These are phyloP conservation scores for Sporothrix brunneoviolacea DNA, from an alignment of 2,329 filamentous ascomycete genomes.

Conservation along the genomic window DNA sequence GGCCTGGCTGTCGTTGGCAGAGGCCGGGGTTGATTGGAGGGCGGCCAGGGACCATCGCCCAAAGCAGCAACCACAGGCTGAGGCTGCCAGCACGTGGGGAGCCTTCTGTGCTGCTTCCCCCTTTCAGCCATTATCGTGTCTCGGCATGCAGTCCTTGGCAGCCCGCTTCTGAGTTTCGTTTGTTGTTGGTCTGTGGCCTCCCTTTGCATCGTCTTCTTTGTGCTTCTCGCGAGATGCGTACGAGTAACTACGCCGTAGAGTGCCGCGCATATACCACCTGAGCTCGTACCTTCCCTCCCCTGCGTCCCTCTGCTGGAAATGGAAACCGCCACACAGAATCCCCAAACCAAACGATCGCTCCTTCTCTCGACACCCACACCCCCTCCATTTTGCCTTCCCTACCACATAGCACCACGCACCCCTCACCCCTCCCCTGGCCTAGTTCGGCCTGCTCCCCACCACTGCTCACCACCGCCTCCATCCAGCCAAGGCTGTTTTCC, in stretches of 20 bases:
- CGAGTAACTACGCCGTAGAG: no score
- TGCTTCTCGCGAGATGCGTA: no score
- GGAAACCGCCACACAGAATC: no score
- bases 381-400: no score
- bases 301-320: no score
- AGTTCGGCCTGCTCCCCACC: conserved; percentile 4
- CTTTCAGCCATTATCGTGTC: neutral
- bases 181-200: no score
- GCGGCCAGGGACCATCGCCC: neutral
- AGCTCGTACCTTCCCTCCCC: no score
- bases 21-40: neutral
- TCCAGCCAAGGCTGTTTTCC: conserved; percentile 11
- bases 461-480: conserved; percentile 3
- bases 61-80: neutral
- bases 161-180: neutral
- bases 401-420: conserved; percentile 2
- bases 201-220: no score
- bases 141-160: neutral
- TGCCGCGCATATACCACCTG: no score
- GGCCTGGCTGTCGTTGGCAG: no score
- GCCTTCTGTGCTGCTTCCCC: neutral
- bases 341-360: no score
- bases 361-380: no score
- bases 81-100: conserved; percentile 5
- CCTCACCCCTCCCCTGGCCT: conserved; percentile 7